These are phyloP conservation scores for Fusarium sp. DNA, from an alignment of 2,329 filamentous ascomycete species.

Conservation along the genomic window DNA sequence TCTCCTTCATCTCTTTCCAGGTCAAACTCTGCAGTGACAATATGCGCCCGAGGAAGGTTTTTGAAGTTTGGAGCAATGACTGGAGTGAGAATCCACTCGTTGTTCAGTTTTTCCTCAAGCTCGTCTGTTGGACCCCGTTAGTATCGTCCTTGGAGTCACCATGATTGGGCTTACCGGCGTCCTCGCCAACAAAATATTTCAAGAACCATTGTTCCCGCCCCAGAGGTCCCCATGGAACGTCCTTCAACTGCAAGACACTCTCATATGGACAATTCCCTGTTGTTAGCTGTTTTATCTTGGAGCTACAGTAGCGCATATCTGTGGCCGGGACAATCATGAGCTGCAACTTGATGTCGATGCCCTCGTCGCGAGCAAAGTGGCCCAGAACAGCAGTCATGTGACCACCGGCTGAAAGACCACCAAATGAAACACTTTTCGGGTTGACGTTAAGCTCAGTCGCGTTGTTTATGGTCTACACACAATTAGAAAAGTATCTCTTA, in stretches of 20 bases:
- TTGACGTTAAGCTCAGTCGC: neutral
- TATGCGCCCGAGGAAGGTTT: neutral
- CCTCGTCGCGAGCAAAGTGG: neutral
- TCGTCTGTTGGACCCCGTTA: neutral
- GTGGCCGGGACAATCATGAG: constrained; percentile 1
- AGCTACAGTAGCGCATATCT: neutral
- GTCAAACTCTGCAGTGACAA: neutral
- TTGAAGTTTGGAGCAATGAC: neutral
- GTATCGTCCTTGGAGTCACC: rapidly evolving
- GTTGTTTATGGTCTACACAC: neutral
- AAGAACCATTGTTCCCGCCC: neutral
- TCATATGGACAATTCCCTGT: neutral
- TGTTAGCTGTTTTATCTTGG: neutral
- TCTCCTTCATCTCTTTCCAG: constrained; percentile 3
- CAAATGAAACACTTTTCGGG: neutral
- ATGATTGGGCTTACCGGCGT: neutral
- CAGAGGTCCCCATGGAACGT: neutral
- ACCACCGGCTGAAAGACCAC: neutral
- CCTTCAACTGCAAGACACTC: rapidly evolving
- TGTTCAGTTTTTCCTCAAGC: neutral
- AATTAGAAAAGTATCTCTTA: neutral
- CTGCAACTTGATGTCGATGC: neutral
- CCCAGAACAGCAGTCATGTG: neutral
- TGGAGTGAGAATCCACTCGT: neutral
- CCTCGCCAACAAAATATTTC: neutral